These are phyloP conservation scores for Alternaria angustiovoidea DNA, from an alignment of 2,329 filamentous ascomycete species.

Conservation along the genomic window DNA sequence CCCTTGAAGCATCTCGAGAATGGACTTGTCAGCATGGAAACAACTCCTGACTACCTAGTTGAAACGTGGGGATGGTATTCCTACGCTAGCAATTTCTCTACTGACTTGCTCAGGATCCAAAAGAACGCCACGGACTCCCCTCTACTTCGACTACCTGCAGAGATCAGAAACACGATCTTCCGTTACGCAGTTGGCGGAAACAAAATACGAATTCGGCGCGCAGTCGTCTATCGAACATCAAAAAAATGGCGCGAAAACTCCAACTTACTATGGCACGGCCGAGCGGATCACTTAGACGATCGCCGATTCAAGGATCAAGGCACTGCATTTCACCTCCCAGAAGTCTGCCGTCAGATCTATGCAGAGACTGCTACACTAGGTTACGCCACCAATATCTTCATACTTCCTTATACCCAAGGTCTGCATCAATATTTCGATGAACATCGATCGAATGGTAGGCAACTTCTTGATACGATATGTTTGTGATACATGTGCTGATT, in stretches of 20 bases:
- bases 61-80: not conserved
- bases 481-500: no score
- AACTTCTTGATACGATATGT: no score
- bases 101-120: not conserved
- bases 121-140: constrained; percentile 4
- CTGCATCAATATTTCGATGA: no score
- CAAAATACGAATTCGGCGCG: not conserved
- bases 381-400: not conserved
- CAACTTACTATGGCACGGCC: not conserved
- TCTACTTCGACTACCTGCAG: constrained; percentile 12
- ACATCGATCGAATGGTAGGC: no score
- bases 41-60: constrained; percentile 3
- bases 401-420: not conserved
- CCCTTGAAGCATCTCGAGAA: not conserved
- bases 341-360: not conserved
- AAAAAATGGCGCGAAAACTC: not conserved
- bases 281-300: not conserved
- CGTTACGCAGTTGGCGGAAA: not conserved
- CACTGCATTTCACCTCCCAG: not conserved
- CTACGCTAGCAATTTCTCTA: not conserved
- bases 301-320: not conserved
- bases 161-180: constrained; percentile 11
- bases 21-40: constrained; percentile 4
- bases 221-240: not conserved
- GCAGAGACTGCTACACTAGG: not conserved